Evolutionary conservation across 352 stramenopile species (phyloP), one percentile per base, ranked within the genome.

Genomic region (Globisporangium splendens): DNA sequence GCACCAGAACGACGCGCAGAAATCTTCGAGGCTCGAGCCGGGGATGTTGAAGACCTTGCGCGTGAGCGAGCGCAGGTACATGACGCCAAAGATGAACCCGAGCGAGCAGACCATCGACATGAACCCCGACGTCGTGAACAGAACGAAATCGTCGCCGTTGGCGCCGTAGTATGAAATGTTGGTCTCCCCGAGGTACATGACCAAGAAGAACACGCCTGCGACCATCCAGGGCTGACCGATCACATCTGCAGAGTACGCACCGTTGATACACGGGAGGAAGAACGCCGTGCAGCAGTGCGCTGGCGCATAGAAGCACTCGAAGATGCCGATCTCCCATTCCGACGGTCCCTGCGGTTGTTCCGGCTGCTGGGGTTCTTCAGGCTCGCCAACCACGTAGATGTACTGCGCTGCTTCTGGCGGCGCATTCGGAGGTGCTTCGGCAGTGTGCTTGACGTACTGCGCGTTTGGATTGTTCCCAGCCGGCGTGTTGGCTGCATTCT

Each of bases 201-300:
- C 28, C 17, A 53, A 57, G 42, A 63, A 53, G 17, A 43, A 35
- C 44, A 58, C 10, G 3, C 18, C 49, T 12, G 54, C 44, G 44
- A 64, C 50, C 14, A 46, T 4, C 3, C 54, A 47, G 5, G 70
- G 56, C 38, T 50, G 41, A 48, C 61, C 20, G 41, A 57, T 38
- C 20, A 24, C 1, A 61, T 38, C 33, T 49, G 42, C 35, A 33
- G 54, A 21, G 55, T 62, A 61, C 46, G 57, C 21, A 47, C 46
- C 20, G 39, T 39, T 65, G 10, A 78, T 42, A 22, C 58, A 75
- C 41, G 70, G 70, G 31, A 67, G 60, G 20, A 54, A 70, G 24
- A 46, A 56, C 13, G 59, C 58, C 55, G 69, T 62, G 46, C 48
- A 55, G 47, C 63, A 73, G 54, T 73, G 63, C 24, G 61, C 54